A percentile compares a stretch with the other conserved stretches of the same genome.
phyloP scores from a whole-genome alignment of 192 early-diverging fungal genomes.

The Umbelopsis vinacea region DNA sequence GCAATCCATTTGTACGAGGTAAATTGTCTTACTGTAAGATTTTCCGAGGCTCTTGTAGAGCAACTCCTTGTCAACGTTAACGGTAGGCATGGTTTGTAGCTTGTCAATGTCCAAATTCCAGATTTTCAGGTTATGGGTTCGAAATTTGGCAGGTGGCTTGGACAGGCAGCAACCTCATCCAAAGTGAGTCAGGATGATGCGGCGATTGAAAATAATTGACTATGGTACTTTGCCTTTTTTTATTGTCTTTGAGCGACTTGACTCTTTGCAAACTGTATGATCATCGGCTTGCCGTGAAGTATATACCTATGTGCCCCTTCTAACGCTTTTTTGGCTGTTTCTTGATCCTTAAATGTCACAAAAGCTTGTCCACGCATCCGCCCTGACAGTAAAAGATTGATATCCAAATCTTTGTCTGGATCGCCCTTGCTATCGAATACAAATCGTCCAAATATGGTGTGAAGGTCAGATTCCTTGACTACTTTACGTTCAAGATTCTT shows the following conservation, averaged over 20 bases:
- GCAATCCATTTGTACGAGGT: neutral
- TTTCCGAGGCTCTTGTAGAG: conserved; percentile 84
- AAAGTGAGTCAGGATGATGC: conserved; percentile 22
- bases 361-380: conserved; percentile 53
- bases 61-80: conserved; percentile 89
- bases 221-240: neutral
- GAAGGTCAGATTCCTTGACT: conserved; percentile 36
- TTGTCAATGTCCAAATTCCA: conserved; percentile 15
- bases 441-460: conserved; percentile 38
- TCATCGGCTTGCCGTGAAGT: conserved; percentile 49
- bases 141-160: conserved; percentile 16
- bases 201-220: neutral
- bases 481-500: conserved; percentile 51
- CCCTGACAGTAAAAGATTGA: conserved; percentile 46
- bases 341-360: conserved; percentile 39
- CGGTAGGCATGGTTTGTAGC: conserved; percentile 84
- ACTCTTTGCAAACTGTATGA: conserved; percentile 39
- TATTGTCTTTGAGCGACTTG: neutral
- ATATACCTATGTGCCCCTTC: conserved; percentile 42
- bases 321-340: conserved; percentile 38
- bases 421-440: conserved; percentile 2
- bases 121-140: no score
- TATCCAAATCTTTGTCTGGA: conserved; percentile 28
- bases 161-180: no score
- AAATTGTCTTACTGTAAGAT: conserved; percentile 67